Base-by-base conservation (phyloP, 768 basidiomycete species). In the Termitomyces sp. region DNA sequence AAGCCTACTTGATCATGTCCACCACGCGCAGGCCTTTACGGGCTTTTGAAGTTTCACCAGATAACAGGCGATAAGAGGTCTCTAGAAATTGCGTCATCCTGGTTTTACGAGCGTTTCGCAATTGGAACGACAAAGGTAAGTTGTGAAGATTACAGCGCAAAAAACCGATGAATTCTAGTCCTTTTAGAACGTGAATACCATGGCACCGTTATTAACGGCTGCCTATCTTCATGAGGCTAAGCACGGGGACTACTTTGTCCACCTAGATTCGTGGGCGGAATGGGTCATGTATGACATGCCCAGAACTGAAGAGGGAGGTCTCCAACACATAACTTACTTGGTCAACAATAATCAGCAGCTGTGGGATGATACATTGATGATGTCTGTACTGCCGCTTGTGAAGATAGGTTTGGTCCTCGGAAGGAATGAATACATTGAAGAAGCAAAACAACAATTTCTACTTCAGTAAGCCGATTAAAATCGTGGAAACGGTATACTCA, bases 341-440 rank as follows among this genome's bases (percentile, higher is more conserved):
- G 68, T 66, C 24, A 68, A 69, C 44, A 75, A 81, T 64, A 51
- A 71, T 60, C 74, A 80, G 57, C 80, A 82, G 58, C 64, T 81
- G 6, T 81, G 81, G 81, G 80, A 83, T 64, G 82, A 84, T 65
- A 83, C 81, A 2, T 67, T 82, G 58, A 81, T 82, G 80, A 83
- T 83, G 80, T 72, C 74, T 26, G 80, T 83, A 14, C 69, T 83
- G n/a, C 81, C 82, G 10, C 68, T 84, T 35, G 69, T 81, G 10
- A 82, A 82, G 66, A 82, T 83, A 45, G 81, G 81, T 4, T 64
- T 82, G 35, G 73, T 82, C n/a, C 71, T 83, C n/a, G 69, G 75
- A 40, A 69, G 78, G 30, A 74, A 74, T 2, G 69, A 77, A 18
- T 83, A 84, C 63, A 67, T 83, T 43, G 78, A 82, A 60, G 82